Base-by-base conservation (phyloP, 2,329 filamentous ascomycete species). In the Keithomyces neogunnii region DNA sequence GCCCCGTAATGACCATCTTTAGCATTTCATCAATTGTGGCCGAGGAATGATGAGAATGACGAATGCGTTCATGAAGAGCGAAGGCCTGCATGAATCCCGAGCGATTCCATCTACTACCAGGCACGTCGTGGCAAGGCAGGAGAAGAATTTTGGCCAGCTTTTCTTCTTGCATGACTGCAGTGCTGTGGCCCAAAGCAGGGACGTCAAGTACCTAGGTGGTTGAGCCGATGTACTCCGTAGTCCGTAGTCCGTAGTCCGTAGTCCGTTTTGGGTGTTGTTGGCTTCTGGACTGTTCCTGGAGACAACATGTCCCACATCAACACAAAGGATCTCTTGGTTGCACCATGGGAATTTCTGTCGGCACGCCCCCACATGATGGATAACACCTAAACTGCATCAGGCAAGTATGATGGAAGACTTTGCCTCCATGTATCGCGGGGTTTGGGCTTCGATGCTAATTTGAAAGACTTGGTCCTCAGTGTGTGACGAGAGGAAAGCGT, bases 221-320 rank as follows among this genome's bases (percentile, higher is more conserved):
- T 19, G 19, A 19, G 19, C 19, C 19, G 19, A 19, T 19, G 19
- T 19, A 19, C 19, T 19, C 19, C 19, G 19, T 1, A 19, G 19
- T 19, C 19, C 19, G 19, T 19, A 19, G 19, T 19, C 19, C 19
- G 19, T 19, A 19, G 19, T 19, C 19, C 19, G 19, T 19, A 19
- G 19, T 19, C 31, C 42, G 32, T 30, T 33, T 7, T 38, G 5
- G 48, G 13, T 26, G 26, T 45, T 30, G 33, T 45, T 30, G 33
- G n/a, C 47, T 48, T 47, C 42, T 48, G 38, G 46, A 39, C 45
- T 33, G 45, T 50, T 52, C 33, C 48, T 49, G 39, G 44, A 33
- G 10, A 26, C 5, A 42, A 13, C n/a, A 36, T 13, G 38, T 11
- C 48, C 19, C 19, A 19, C 5, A 30, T 35, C 8, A 5, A n/a